phyloP scores from a whole-genome alignment of 2,329 filamentous ascomycete species.

The Calonectria pauciramosa region DNA sequence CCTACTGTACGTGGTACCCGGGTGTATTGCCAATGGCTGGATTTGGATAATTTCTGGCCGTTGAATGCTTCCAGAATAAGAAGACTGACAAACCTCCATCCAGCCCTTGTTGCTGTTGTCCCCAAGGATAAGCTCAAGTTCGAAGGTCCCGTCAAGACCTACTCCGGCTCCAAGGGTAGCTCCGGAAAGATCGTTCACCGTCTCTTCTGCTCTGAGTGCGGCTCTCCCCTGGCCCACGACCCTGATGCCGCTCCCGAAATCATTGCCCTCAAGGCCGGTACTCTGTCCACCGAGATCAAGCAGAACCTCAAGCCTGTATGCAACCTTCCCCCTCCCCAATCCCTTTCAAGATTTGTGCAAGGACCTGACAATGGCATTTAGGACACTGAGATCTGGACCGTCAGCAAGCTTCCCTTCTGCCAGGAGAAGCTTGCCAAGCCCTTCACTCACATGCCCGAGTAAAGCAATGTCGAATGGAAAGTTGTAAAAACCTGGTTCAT shows the following conservation, averaged over 20 bases:
- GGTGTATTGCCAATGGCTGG: background rate
- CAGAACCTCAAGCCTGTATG: conserved; percentile 75
- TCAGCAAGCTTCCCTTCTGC: conserved; percentile 78
- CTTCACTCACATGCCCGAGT: conserved; percentile 75
- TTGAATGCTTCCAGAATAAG: too few species aligned
- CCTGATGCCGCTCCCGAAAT: conserved; percentile 78
- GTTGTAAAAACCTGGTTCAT: background rate
- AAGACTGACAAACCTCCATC: conserved; percentile 18
- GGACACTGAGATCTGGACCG: conserved; percentile 79
- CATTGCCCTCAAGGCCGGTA: conserved; percentile 78
- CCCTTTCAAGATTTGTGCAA: background rate
- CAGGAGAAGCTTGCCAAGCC: conserved; percentile 74
- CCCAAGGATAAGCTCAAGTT: conserved; percentile 75
- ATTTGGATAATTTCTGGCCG: too few species aligned
- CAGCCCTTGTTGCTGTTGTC: conserved; percentile 76
- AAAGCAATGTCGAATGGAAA: conserved; percentile 37
- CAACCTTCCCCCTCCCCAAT: conserved; percentile 21
- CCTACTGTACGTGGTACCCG: conserved; percentile 67
- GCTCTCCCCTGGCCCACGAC: conserved; percentile 78
- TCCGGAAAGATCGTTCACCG: conserved; percentile 76
- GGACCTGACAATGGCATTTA: conserved; percentile 44
- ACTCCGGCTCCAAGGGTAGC: conserved; percentile 65
- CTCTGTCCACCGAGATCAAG: conserved; percentile 74
- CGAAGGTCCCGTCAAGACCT: conserved; percentile 76
- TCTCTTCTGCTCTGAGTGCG: conserved; percentile 78